phyloP scores from a whole-genome alignment of 805 yeast genomes.

The Schwanniomyces pseudopolymorphus region DNA sequence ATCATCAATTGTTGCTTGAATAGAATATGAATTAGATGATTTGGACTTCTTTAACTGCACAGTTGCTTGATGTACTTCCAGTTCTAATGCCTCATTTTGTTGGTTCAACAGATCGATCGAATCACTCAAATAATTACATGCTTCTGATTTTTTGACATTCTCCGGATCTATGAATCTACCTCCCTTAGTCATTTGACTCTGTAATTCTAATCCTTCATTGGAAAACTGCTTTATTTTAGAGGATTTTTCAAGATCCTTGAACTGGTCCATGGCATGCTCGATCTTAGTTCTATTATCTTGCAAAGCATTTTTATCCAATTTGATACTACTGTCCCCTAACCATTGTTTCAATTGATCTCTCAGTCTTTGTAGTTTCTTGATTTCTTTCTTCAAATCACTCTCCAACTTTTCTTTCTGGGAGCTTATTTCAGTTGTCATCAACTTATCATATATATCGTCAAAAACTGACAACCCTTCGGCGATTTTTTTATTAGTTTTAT shows the following conservation, averaged over 20 bases:
- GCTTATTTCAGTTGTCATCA: conserved; percentile 74
- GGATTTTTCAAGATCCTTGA: conserved; percentile 89
- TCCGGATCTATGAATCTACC: conserved; percentile 60
- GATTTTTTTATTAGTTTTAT: conserved; percentile 86
- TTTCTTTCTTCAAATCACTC: conserved; percentile 88
- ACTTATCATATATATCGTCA: conserved; percentile 82
- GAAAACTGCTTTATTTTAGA: conserved; percentile 93
- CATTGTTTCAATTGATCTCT: conserved; percentile 95
- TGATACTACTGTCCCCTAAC: conserved; percentile 88
- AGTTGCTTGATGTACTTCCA: conserved; percentile 47
- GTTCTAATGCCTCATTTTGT: conserved; percentile 78
- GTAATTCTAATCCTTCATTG: conserved; percentile 84
- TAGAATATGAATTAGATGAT: conserved; percentile 43
- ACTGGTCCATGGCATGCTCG: conserved; percentile 94
- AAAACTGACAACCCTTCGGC: conserved; percentile 87
- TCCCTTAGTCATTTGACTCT: conserved; percentile 37
- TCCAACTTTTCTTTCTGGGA: conserved; percentile 94
- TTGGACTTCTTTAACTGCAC: conserved; percentile 46
- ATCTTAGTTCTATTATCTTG: conserved; percentile 65
- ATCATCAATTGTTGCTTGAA: conserved; percentile 60
- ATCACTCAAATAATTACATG: conserved; percentile 64
- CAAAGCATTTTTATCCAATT: conserved; percentile 53
- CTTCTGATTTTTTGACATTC: conserved; percentile 75
- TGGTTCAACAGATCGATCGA: conserved; percentile 77
- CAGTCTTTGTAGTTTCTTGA: conserved; percentile 88